Conservation (phyloP, 2,329 filamentous ascomycete genomes). For the Talaromyces sp. region DNA sequence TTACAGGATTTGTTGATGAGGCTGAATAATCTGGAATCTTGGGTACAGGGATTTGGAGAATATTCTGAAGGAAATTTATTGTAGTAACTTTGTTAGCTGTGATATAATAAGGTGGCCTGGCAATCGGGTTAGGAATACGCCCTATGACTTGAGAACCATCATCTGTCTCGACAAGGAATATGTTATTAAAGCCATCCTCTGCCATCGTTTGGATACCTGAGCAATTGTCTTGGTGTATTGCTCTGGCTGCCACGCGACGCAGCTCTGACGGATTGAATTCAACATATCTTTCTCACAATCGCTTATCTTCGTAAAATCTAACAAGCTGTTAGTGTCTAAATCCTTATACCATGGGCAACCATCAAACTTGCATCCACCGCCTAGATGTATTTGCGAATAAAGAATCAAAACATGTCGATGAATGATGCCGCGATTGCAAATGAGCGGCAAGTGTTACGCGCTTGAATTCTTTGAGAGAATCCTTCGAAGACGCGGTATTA, state of each 20-base stretch:
- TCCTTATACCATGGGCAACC: background rate
- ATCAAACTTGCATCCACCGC: conserved; percentile 7
- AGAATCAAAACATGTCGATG: background rate
- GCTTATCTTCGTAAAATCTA: background rate
- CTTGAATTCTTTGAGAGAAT: no score
- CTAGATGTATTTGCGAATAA: conserved; percentile 8
- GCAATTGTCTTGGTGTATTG: background rate
- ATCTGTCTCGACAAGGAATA: conserved; percentile 21
- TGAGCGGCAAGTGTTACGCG: no score
- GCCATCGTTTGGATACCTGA: background rate
- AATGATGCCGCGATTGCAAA: background rate
- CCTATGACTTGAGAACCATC: conserved; percentile 18
- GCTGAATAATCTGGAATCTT: conserved; percentile 31
- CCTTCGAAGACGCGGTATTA: no score
- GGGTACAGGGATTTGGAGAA: conserved; percentile 32
- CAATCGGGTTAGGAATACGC: conserved; percentile 23
- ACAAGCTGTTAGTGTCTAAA: background rate
- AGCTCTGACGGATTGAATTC: background rate
- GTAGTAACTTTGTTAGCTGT: conserved; percentile 25
- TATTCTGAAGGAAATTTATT: conserved; percentile 19
- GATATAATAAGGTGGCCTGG: conserved; percentile 20
- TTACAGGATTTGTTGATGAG: conserved; percentile 30
- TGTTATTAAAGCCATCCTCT: conserved; percentile 21
- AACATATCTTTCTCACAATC: background rate
- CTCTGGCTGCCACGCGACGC: background rate